Conservation (phyloP, 1,284 basidiomycete genomes). For the Cutaneotrichosporon cyanovorans region DNA sequence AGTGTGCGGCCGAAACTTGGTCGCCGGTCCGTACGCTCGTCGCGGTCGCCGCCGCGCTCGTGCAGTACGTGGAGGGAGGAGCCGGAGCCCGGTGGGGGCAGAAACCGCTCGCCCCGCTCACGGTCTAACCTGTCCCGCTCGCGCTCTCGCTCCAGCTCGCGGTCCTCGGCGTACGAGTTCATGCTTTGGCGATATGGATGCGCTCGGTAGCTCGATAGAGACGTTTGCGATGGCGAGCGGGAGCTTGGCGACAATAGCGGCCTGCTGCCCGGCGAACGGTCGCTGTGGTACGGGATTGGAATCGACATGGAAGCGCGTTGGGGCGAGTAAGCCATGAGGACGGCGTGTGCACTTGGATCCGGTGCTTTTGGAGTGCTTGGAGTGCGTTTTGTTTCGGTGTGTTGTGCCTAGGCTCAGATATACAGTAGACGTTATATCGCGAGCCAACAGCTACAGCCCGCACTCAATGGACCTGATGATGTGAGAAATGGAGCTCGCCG, state of each 20-base stretch:
- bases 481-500: no score
- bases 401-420: no score
- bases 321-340: constrained; percentile 1
- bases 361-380: no score
- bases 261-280: not conserved
- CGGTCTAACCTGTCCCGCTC: no score
- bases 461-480: no score
- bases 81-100: constrained; percentile 16
- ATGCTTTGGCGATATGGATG: constrained; percentile 11
- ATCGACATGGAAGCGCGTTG: not conserved
- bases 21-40: constrained; percentile 8
- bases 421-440: no score
- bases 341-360: no score
- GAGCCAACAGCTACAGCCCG: no score
- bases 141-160: not conserved
- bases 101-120: constrained; percentile 5
- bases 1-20: constrained; percentile 11
- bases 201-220: constrained; percentile 11
- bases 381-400: no score
- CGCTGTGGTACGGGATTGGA: constrained; percentile 1
- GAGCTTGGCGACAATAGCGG: constrained; percentile 1
- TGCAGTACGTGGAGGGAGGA: constrained; percentile 15
- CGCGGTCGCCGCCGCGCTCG: constrained; percentile 10
- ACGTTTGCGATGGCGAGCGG: constrained; percentile 4
- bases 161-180: not conserved